Base-by-base conservation (phyloP, 2,329 filamentous ascomycete genomes). In the Fusarium tricinctum region DNA sequence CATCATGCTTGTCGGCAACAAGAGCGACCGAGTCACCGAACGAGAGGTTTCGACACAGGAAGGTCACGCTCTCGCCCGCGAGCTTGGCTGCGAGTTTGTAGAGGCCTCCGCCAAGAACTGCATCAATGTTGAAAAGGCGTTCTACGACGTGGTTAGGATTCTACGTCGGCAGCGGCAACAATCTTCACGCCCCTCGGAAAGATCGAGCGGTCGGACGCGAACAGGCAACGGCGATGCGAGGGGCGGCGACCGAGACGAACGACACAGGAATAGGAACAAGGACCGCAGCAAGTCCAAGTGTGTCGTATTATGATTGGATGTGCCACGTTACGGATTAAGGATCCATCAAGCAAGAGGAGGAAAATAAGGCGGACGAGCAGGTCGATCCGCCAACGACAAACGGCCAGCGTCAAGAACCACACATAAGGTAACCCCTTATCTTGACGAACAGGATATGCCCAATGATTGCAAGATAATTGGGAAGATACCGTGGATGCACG, bases 1-100 rank as follows among this genome's bases (percentile, higher is more conserved):
- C 46, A 93, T 99, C 75, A 98, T 99, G 96, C 87, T 99, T 30
- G 96, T 99, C 35, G 96, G 96, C 71, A 98, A 99, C 85, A 99
- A 99, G 84, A 97, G 93, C 82, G 96, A 99, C 81, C 88, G 96
- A 75, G 93, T 97, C 46, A 97, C 95, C 28, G 96, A 98, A 82
- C 89, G 96, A 70, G 95, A 97, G 77, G 96, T 98, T 5, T 97
- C 94, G 4, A 97, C 94, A 50, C 96, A 98, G 80, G 96, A 99
- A 82, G 96, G 96, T 17, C 92, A 93, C 71, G 94, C 94, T 52
- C 83, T 98, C 39, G 95, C 96, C 56, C 92, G 94, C 75, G 93
- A 97, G 75, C 84, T 99, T 39, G 93, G 93, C 67, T 98, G 96
- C 81, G 94, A 97, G 73, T 98, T 98, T 74, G 94, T 97, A 73